phyloP scores from a whole-genome alignment of 768 basidiomycete species.

The Collybia mongolica region DNA sequence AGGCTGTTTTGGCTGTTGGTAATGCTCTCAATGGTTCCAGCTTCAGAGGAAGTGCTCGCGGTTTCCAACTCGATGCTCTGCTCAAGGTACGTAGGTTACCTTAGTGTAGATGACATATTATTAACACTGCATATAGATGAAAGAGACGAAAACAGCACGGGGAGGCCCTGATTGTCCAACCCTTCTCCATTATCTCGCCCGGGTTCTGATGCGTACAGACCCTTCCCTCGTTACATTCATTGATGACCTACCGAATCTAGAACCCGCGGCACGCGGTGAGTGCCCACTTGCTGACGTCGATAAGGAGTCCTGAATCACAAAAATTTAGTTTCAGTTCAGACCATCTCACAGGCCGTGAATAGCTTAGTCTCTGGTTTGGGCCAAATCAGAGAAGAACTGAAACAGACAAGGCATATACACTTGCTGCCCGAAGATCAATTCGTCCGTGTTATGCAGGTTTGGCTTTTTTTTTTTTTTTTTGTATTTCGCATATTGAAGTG shows the following conservation, averaged over 20 bases:
- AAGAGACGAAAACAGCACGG: constrained; percentile 77
- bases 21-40: constrained; percentile 81
- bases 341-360: constrained; percentile 57
- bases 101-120: too few relatives aligned
- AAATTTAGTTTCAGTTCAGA: constrained; percentile 63
- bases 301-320: constrained; percentile 23
- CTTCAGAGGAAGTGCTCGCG: constrained; percentile 80
- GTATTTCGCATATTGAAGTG: not conserved
- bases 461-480: not conserved
- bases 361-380: constrained; percentile 53
- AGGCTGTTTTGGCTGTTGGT: constrained; percentile 77
- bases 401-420: constrained; percentile 29
- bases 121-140: constrained; percentile 47
- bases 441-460: constrained; percentile 66
- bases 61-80: constrained; percentile 82
- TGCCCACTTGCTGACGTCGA: constrained; percentile 1
- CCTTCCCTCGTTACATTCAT: constrained; percentile 67
- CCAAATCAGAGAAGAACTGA: constrained; percentile 59
- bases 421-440: constrained; percentile 57
- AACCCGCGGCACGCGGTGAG: constrained; percentile 80
- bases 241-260: constrained; percentile 78
- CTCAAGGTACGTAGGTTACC: constrained; percentile 55
- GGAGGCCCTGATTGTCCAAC: constrained; percentile 75
- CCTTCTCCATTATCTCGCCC: constrained; percentile 87
- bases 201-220: constrained; percentile 66